These are phyloP conservation scores for Metschnikowia lochheadii DNA, from an alignment of 805 yeast species.

Conservation along the genomic window DNA sequence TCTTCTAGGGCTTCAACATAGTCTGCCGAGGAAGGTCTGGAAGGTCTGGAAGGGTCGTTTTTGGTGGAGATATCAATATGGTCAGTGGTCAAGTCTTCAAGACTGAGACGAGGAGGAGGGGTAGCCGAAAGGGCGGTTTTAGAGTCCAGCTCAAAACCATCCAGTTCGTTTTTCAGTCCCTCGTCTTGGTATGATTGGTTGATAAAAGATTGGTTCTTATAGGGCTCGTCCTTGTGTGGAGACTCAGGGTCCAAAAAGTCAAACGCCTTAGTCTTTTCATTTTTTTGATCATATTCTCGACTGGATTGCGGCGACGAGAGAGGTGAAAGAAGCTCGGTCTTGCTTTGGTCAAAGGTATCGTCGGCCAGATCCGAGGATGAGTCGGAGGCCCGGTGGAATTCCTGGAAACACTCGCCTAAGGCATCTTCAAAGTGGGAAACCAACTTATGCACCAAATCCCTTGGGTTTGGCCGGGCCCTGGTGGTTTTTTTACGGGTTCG, in stretches of 20 bases:
- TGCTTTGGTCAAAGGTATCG: slow-evolving; percentile 14
- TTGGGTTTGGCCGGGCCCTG: not conserved
- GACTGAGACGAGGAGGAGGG: slow-evolving; percentile 9
- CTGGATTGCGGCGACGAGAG: slow-evolving; percentile 31
- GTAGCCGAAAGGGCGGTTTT: not conserved
- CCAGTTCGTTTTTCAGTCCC: no score
- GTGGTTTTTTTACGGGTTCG: not conserved
- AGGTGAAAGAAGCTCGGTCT: slow-evolving; percentile 19
- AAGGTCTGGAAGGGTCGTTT: not conserved
- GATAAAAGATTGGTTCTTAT: no score
- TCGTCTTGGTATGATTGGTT: not conserved
- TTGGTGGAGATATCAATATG: slow-evolving; percentile 8
- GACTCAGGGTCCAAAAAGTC: no score
- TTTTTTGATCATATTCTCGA: slow-evolving; percentile 4
- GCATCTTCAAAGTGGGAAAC: slow-evolving; percentile 4
- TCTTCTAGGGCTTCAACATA: slow-evolving; percentile 3
- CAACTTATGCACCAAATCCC: not conserved
- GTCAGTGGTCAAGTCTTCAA: slow-evolving; percentile 15
- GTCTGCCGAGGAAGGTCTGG: not conserved
- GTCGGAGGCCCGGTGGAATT: not conserved
- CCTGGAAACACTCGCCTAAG: slow-evolving; percentile 1
- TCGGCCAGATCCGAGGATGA: slow-evolving; percentile 3
- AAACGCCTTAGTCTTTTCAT: no score
- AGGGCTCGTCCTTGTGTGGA: no score
- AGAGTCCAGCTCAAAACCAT: not conserved